Base-by-base conservation (phyloP, 495 filamentous ascomycete species). In the Penicillium coffeae region DNA sequence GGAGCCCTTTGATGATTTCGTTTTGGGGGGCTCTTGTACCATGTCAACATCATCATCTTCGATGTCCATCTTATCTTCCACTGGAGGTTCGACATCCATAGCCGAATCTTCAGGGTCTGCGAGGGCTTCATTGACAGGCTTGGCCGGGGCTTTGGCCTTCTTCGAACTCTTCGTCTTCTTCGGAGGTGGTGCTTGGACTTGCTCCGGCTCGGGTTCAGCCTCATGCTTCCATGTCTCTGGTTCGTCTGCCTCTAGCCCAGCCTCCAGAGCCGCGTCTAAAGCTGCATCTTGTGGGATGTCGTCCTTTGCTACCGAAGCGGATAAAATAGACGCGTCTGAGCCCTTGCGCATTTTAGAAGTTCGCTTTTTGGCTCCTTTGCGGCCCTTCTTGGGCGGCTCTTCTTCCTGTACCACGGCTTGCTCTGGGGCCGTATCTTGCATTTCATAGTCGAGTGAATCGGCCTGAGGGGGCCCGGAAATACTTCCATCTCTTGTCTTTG, bases 221-320 rank as follows among this genome's bases (percentile, higher is more conserved):
- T 39, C 54, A 9, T 46, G 36, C 21, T 52, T 50, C 12, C 38
- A 41, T 9, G 42, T 34, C n/a, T 64, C 50, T 6, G 48, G 43
- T 9, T 43, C 20, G 19, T 60, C 55, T 42, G 37, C 50, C 38
- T 71, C 84, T 14, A 88, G 75, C 36, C 87, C 86, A 15, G 81
- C 81, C 52, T 84, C 78, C 2, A 90, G 70, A 22, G 77, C 81
- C 19, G 78, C 76, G n/a, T 90, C 82, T 25, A 89, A 73, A 43
- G 87, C 86, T 2, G 83, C 80, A 43, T 90, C 82, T 39, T 76
- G 72, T 3, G 75, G 75, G 1, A 72, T 43, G 22, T 56, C 62
- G 16, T 66, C 52, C 45, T 65, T 70, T 16, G 70, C 53, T 32
- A 62, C 48, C 3, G 66, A 35, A 55, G 75, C 68, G 42, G 72